These are phyloP conservation scores for Rhizopogon vinicolor DNA, from an alignment of 768 basidiomycete species.

Conservation along the genomic window DNA sequence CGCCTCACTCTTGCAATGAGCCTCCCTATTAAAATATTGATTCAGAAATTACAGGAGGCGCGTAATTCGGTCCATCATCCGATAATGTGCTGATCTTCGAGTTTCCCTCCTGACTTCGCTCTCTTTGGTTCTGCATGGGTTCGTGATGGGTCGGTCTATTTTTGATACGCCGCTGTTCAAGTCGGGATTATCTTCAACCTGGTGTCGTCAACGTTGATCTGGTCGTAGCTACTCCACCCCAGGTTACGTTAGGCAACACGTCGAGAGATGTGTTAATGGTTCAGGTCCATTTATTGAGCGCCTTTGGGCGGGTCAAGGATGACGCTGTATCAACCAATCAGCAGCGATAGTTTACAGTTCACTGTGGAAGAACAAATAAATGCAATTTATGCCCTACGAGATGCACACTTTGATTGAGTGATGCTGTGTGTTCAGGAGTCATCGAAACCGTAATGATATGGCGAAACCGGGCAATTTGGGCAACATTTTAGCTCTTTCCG, in stretches of 20 bases:
- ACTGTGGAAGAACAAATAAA: not conserved
- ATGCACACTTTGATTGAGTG: not conserved
- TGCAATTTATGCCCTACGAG: not conserved
- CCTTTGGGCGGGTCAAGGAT: not conserved
- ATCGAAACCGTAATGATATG: not conserved
- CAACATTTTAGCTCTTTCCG: not conserved
- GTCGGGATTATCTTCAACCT: not conserved
- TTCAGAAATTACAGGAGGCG: not conserved
- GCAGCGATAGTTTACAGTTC: not conserved
- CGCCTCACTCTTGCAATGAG: not conserved
- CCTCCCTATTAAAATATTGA: not conserved
- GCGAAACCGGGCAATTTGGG: not conserved
- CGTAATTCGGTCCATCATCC: not conserved
- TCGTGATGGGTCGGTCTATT: not conserved
- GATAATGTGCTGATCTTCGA: not conserved
- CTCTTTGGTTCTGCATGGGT: not conserved
- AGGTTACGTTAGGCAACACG: slow-evolving; percentile 1
- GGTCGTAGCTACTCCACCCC: not conserved
- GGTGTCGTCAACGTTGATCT: not conserved
- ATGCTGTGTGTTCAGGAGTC: not conserved
- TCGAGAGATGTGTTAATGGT: not conserved
- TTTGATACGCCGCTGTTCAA: not conserved
- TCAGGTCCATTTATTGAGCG: not conserved
- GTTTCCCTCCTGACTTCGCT: not conserved
- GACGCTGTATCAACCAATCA: slow-evolving; percentile 1